Evolutionary conservation across 495 filamentous ascomycete genomes (phyloP).

Genomic region (Filosporella fistucella): DNA sequence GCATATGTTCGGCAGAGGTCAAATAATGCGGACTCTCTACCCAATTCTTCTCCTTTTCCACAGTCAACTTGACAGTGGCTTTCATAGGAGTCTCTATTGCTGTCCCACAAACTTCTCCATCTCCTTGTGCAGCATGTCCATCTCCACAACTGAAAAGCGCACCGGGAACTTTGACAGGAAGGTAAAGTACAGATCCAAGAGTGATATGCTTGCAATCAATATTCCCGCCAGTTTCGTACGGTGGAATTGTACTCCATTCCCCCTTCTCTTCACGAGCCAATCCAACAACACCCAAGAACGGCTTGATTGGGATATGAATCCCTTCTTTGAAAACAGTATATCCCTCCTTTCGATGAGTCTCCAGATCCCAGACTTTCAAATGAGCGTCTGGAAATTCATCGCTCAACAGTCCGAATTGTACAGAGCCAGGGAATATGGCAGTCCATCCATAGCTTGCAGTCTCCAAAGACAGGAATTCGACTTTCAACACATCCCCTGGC

Average conservation of each 20-base stretch:
- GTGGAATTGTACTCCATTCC: slow-evolving; percentile 44
- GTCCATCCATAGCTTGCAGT: slow-evolving; percentile 47
- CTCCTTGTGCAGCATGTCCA: slow-evolving; percentile 50
- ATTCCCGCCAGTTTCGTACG: slow-evolving; percentile 45
- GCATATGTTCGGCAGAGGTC: slow-evolving; percentile 24
- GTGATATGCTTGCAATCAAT: slow-evolving; percentile 44
- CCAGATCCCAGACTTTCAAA: slow-evolving; percentile 45
- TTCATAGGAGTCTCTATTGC: slow-evolving; percentile 50
- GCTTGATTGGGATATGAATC: slow-evolving; percentile 40
- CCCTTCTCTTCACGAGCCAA: slow-evolving; percentile 38
- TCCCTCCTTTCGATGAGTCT: slow-evolving; percentile 25
- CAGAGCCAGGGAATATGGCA: slow-evolving; percentile 36
- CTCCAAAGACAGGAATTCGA: slow-evolving; percentile 39
- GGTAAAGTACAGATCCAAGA: slow-evolving; percentile 38
- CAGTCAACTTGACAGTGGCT: slow-evolving; percentile 38
- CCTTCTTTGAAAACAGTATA: slow-evolving; percentile 38
- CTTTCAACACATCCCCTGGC: slow-evolving; percentile 45
- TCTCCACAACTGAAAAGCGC: slow-evolving; percentile 49
- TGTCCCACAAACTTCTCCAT: slow-evolving; percentile 49
- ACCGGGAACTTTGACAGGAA: slow-evolving; percentile 43
- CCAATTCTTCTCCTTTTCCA: slow-evolving; percentile 40
- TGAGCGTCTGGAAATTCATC: slow-evolving; percentile 39
- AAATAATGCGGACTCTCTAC: slow-evolving; percentile 39
- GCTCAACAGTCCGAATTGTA: slow-evolving; percentile 38
- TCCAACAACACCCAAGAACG: slow-evolving; percentile 48